Percentiles rank a stretch among this genome's conserved stretches.
Evolutionary conservation across 371 early-diverging fungal genomes (phyloP).

Genomic region (Lichtheimia ornata): DNA sequence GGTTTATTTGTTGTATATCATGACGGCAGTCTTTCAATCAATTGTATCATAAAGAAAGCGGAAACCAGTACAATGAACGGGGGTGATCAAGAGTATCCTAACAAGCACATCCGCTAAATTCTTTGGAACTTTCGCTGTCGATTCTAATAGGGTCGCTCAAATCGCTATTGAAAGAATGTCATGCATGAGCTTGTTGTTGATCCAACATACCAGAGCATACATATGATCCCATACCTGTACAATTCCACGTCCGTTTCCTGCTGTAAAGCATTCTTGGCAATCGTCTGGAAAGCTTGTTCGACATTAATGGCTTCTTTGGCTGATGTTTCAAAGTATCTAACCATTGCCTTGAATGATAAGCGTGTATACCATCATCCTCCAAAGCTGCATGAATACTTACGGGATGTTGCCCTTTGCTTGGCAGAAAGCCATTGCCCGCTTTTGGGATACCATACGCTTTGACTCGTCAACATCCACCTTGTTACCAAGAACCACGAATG

Average conservation of each 20-base stretch:
- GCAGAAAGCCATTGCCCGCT: conserved; percentile 95
- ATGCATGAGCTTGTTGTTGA: neutral
- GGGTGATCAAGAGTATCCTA: conserved; percentile 13
- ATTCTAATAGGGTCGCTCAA: conserved; percentile 93
- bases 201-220: neutral
- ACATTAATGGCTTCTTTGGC: conserved; percentile 97
- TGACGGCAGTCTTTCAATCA: too few species aligned
- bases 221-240: conserved; percentile 35
- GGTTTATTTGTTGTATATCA: too few species aligned
- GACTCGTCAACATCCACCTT: conserved; percentile 96
- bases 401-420: conserved; percentile 92
- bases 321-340: conserved; percentile 86
- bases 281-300: conserved; percentile 93
- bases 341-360: conserved; percentile 15
- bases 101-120: conserved; percentile 55
- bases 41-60: too few species aligned
- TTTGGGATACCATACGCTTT: conserved; percentile 89
- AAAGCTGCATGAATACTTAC: conserved; percentile 34
- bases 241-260: conserved; percentile 91
- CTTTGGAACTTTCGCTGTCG: conserved; percentile 73
- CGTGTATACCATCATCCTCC: too few species aligned
- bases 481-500: conserved; percentile 97
- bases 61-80: neutral
- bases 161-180: conserved; percentile 60
- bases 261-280: conserved; percentile 90